Evolutionary conservation across 1,139 yeast species (phyloP), one percentile per base, ranked within the genome.

Genomic region (Lodderomyces jiufengensis): DNA sequence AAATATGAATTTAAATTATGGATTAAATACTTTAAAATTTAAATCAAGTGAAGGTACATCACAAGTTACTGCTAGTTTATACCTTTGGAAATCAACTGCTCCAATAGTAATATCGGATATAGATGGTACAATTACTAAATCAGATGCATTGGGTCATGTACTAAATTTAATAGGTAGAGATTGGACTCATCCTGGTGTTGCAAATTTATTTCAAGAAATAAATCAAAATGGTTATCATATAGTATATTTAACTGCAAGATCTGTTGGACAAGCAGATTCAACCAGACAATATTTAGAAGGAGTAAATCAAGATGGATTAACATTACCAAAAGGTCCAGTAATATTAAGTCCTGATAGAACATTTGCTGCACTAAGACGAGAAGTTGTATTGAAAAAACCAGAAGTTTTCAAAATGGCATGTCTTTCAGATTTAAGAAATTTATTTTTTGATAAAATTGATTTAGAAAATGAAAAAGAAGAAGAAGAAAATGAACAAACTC

Each of bases 341-440:
- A 88, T 94, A 33, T 63, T 94, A 36, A 85, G 95, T 31, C 99
- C 99, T 0, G 99, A 94, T 59, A 63, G 99, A 48, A 92, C 97
- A 0, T 87, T 94, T 69, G 98, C 98, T 2, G 98, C 98, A 0
- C 64, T 94, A 38, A 75, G 76, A 48, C 71, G 98, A 45, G 99
- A 94, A 54, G 95, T 94, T 29, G 92, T 94, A 34, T 66, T 92
- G 54, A 85, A 88, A 47, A 90, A 92, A 54, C 98, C 99, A 0
- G 98, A 94, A 57, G 95, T 94, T 23, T 94, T 94, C 68, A 94
- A 94, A 53, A 94, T 94, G 94, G 95, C 98, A 1, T 92, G 98
- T 61, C 67, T 94, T 44, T 79, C 83, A 36, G 99, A 94, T 63
- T 82, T 94, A 42, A 78, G 79, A 50, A 74, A 81, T 39, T 66